phyloP scores from a whole-genome alignment of 75 land plant species.

The Pinus albicaulis region DNA sequence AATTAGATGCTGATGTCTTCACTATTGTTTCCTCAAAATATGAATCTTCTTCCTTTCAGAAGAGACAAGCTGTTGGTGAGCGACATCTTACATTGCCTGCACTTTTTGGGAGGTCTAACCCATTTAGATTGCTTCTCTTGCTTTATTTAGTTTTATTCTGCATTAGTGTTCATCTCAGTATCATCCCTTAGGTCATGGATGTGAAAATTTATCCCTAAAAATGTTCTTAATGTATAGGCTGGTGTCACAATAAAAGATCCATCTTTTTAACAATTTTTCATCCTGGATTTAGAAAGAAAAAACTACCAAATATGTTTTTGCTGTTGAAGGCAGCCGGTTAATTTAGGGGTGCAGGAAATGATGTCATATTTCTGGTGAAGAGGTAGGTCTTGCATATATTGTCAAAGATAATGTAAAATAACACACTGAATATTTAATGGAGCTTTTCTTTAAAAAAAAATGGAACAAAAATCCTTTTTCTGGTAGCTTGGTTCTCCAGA shows the following conservation, averaged over 20 bases:
- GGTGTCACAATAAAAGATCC: neutral
- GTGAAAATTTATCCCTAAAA: neutral
- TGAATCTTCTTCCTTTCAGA: constrained; percentile 28
- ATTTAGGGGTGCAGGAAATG: too few relatives aligned
- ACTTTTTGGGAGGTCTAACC: too few relatives aligned
- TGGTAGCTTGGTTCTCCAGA: too few relatives aligned
- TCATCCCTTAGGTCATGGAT: neutral
- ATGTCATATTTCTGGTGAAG: too few relatives aligned
- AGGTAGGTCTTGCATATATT: too few relatives aligned
- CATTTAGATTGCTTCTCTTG: neutral
- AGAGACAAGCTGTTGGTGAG: constrained; percentile 40
- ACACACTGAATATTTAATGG: too few relatives aligned
- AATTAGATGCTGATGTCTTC: constrained; percentile 5
- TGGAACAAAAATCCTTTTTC: too few relatives aligned
- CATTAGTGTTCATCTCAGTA: neutral
- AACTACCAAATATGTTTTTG: too few relatives aligned
- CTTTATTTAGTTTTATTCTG: neutral
- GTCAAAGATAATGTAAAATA: too few relatives aligned
- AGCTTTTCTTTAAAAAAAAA: too few relatives aligned
- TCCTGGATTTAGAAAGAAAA: too few relatives aligned
- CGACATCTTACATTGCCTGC: neutral
- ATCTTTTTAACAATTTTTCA: neutral
- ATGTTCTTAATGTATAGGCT: constrained; percentile 3
- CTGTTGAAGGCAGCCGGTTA: too few relatives aligned
- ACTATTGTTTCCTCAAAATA: constrained; percentile 6